Evolutionary conservation across 129 eudicot species (phyloP), one percentile per base, ranked within the genome.

Genomic region (Apium graveolens): DNA sequence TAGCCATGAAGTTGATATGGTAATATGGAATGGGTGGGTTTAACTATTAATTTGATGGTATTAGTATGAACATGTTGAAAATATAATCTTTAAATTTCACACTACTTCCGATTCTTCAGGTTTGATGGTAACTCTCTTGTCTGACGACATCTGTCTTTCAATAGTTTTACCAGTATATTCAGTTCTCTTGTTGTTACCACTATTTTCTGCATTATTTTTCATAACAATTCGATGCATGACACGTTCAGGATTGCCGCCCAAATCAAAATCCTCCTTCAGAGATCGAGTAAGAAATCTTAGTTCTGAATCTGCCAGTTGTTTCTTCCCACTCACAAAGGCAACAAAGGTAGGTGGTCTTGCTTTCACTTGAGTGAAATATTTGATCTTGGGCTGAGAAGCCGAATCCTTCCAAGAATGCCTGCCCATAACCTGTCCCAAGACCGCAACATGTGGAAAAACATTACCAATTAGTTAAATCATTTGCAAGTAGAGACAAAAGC

Each of bases 371-470:
- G 97, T 96, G 83, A 90, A 92, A 79, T 96, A 96, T 75, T 92
- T 92, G 41, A 96, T 86, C 75, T 96, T 92, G 12, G 99, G 97
- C 69, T 96, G 99, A 78, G 95, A 78, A 13, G 97, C 84, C 62
- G 84, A 85, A 82, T 96, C 97, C 82, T 92, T 96, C 99, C 99
- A 96, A 29, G 99, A 96, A 87, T 96, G 99, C 79, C 99, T 85
- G 86, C 99, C 87, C 99, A 96, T 96, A 37, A 95, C 91, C 98
- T 95, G 80, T 24, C 73, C 78, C 45, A 41, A 4, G 17, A 41
- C 34, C 76, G 17, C 51, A 27, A 72, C 53, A 24, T 4, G 48
- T 29, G 45, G 0, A 24, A 1, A 39, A 37, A 38, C 13, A 42
- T 35, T 42, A 42, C 10, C 0, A 24, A 72, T 72, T 41, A 72